phyloP scores from a whole-genome alignment of 2,329 filamentous ascomycete genomes.

The Aureobasidium pullulans region DNA sequence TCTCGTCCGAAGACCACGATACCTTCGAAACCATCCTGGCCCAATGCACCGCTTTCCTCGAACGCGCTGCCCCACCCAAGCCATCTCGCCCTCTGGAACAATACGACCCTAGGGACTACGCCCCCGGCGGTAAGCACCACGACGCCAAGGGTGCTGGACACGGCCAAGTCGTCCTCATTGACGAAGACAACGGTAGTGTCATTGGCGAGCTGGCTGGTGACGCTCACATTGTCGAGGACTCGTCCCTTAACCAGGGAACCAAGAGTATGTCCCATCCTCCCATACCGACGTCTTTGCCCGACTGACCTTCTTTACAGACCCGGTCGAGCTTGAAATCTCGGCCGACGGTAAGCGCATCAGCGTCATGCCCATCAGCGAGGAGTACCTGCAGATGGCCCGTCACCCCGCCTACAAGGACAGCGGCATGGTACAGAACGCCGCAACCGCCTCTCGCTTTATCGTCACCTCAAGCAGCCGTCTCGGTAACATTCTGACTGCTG shows the following conservation, averaged over 20 bases:
- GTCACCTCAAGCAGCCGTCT: constrained; percentile 79
- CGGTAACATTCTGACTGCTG: constrained; percentile 65
- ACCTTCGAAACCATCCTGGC: constrained; percentile 96
- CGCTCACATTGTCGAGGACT: constrained; percentile 71
- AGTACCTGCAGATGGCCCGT: constrained; percentile 68
- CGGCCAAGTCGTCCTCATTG: constrained; percentile 82
- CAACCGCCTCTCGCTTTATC: constrained; percentile 81
- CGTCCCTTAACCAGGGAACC: constrained; percentile 70
- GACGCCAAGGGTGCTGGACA: constrained; percentile 42
- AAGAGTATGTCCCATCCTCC: constrained; percentile 58
- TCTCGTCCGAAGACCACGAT: constrained; percentile 84
- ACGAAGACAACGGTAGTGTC: constrained; percentile 93
- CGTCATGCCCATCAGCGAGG: constrained; percentile 58
- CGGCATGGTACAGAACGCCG: constrained; percentile 76
- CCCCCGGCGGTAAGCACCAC: constrained; percentile 56
- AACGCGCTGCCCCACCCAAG: constrained; percentile 62
- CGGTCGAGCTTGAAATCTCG: constrained; percentile 71
- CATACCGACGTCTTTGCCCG: background rate
- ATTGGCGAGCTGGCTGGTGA: constrained; percentile 84
- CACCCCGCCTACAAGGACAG: constrained; percentile 92
- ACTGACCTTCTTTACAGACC: constrained; percentile 45
- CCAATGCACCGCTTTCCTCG: constrained; percentile 94
- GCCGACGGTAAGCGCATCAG: constrained; percentile 60
- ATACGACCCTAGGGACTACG: constrained; percentile 79
- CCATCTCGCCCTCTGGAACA: constrained; percentile 26